These are phyloP conservation scores for Lathyrus oleraceus DNA, from an alignment of 306 rosid genomes.

Conservation along the genomic window DNA sequence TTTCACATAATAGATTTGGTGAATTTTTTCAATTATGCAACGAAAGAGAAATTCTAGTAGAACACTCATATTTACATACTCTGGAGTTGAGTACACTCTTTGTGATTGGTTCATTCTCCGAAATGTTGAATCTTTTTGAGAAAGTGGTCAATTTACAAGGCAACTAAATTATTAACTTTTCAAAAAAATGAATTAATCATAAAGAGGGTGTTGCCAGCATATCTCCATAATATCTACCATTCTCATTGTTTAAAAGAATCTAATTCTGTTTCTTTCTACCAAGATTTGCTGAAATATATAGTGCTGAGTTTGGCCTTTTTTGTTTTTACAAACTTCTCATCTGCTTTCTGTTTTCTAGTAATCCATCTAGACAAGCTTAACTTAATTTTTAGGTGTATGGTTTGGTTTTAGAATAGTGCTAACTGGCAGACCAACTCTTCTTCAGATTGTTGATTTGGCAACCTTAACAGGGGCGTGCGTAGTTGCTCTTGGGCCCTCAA, in stretches of 20 bases:
- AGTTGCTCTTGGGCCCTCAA: constrained; percentile 90
- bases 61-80: not conserved
- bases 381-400: not conserved
- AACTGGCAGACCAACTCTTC: constrained; percentile 34
- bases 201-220: not conserved
- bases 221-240: not conserved
- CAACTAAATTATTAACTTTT: not conserved
- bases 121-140: not conserved
- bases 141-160: not conserved
- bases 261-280: not conserved
- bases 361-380: constrained; percentile 9
- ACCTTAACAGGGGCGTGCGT: constrained; percentile 92
- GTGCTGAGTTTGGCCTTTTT: constrained; percentile 7
- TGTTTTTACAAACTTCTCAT: not conserved
- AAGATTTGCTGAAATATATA: constrained; percentile 8
- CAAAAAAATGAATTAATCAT: not conserved
- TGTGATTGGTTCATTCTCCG: not conserved
- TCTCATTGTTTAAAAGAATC: constrained; percentile 4
- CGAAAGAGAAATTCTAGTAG: not conserved
- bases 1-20: constrained; percentile 10
- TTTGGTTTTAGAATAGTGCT: constrained; percentile 41
- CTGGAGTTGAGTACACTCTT: not conserved
- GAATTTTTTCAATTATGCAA: not conserved
- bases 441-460: constrained; percentile 90
- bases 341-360: constrained; percentile 5